Conservation (phyloP, 2,329 filamentous ascomycete species). For the Calcarisporium arbuscula region DNA sequence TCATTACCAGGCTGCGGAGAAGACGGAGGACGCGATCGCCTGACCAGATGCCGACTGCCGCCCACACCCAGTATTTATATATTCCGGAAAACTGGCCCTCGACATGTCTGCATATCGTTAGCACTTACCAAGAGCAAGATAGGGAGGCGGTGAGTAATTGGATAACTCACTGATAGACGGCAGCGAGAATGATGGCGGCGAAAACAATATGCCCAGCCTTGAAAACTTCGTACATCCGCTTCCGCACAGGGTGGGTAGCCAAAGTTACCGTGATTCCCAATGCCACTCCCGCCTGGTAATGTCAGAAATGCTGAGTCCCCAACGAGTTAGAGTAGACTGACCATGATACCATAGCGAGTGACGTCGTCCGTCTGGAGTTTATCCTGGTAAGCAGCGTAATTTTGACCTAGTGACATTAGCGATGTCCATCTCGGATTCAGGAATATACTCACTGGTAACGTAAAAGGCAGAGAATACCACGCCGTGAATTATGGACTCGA, state of each 20-base stretch:
- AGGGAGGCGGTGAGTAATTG: neutral
- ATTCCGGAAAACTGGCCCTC: constrained; percentile 11
- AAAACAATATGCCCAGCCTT: constrained; percentile 38
- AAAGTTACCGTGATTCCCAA: constrained; percentile 6
- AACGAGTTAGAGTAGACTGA: too few species aligned
- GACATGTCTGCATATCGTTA: constrained; percentile 10
- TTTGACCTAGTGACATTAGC: constrained; percentile 7
- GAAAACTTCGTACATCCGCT: constrained; percentile 36
- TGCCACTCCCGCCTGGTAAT: constrained; percentile 8
- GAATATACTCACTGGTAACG: constrained; percentile 6
- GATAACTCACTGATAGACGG: constrained; percentile 37
- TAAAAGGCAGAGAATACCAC: constrained; percentile 14
- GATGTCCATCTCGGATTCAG: neutral
- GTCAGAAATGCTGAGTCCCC: too few species aligned
- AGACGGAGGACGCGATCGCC: constrained; percentile 37
- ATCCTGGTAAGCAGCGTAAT: constrained; percentile 7
- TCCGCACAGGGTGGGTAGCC: constrained; percentile 6
- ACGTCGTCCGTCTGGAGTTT: constrained; percentile 4
- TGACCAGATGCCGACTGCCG: constrained; percentile 36
- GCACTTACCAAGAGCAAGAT: neutral
- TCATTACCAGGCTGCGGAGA: constrained; percentile 28
- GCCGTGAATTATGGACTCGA: constrained; percentile 50
- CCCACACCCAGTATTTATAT: constrained; percentile 25
- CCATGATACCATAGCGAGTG: constrained; percentile 8
- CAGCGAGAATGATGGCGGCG: constrained; percentile 36